phyloP scores from a whole-genome alignment of 441 rosid species.

The Gossypium trilobum region DNA sequence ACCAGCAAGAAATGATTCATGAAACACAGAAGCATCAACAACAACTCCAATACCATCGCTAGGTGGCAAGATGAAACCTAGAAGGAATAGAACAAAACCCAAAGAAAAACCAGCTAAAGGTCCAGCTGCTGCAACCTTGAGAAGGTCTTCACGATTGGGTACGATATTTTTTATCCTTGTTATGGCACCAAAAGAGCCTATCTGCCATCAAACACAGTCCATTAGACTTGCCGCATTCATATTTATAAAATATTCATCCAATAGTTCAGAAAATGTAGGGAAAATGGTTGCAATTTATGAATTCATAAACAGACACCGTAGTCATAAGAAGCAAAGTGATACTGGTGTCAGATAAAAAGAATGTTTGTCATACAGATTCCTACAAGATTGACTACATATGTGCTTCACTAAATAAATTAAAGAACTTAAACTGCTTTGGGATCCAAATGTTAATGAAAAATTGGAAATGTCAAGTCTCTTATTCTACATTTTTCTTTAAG shows the following conservation, averaged over 20 bases:
- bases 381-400: not conserved
- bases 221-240: conserved; percentile 20
- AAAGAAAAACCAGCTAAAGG: conserved; percentile 84
- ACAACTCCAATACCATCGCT: conserved; percentile 68
- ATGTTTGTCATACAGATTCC: not conserved
- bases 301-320: not conserved
- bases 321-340: not conserved
- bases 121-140: conserved; percentile 86
- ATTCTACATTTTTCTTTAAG: not conserved
- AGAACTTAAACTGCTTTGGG: not conserved
- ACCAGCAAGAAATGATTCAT: conserved; percentile 67
- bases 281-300: not conserved
- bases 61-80: conserved; percentile 76
- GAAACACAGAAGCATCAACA: conserved; percentile 75
- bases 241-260: not conserved
- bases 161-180: conserved; percentile 77
- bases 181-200: conserved; percentile 93
- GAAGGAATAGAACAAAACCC: conserved; percentile 62
- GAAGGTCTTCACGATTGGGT: conserved; percentile 73
- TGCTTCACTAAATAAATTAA: not conserved
- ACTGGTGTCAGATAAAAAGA: not conserved
- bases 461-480: not conserved
- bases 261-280: conserved; percentile 8
- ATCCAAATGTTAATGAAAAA: not conserved
- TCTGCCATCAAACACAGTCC: conserved; percentile 62